Evolutionary conservation across 768 basidiomycete genomes (phyloP).

Genomic region (Russula lepida): DNA sequence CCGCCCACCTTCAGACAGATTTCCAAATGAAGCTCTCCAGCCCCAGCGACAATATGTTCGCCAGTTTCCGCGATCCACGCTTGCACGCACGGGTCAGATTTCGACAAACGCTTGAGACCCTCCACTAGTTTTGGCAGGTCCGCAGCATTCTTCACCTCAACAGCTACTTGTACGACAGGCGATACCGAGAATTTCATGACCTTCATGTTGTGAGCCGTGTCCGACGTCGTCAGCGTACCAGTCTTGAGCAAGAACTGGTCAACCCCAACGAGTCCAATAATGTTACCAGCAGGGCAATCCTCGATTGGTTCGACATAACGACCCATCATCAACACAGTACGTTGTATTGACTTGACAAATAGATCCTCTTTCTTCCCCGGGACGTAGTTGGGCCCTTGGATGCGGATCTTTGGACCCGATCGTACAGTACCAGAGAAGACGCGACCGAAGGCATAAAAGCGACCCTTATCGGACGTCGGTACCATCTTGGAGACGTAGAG

Average conservation of each 20-base stretch:
- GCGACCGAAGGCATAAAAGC: slow-evolving; percentile 99
- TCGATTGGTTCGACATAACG: slow-evolving; percentile 98
- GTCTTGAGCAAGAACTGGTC: slow-evolving; percentile 99
- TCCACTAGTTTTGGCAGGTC: slow-evolving; percentile 99
- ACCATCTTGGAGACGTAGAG: slow-evolving; percentile 99
- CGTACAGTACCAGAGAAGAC: slow-evolving; percentile 98
- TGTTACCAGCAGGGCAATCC: slow-evolving; percentile 98
- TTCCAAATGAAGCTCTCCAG: slow-evolving; percentile 98
- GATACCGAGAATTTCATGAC: slow-evolving; percentile 99
- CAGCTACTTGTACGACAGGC: slow-evolving; percentile 97
- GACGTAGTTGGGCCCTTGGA: slow-evolving; percentile 97
- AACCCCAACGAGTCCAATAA: slow-evolving; percentile 97
- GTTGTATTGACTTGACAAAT: slow-evolving; percentile 96
- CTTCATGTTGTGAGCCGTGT: slow-evolving; percentile 99
- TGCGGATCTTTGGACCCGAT: slow-evolving; percentile 96
- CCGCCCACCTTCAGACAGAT: slow-evolving; percentile 88
- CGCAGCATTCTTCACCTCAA: slow-evolving; percentile 99
- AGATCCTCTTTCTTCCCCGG: slow-evolving; percentile 99
- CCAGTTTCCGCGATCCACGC: slow-evolving; percentile 87
- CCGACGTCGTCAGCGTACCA: slow-evolving; percentile 94
- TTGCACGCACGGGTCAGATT: slow-evolving; percentile 99
- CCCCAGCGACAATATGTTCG: slow-evolving; percentile 98
- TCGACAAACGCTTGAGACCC: slow-evolving; percentile 99
- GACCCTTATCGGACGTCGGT: slow-evolving; percentile 98
- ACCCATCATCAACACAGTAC: slow-evolving; percentile 99